These are phyloP conservation scores for Citrus inodora DNA, from an alignment of 345 rosid genomes.

Conservation along the genomic window DNA sequence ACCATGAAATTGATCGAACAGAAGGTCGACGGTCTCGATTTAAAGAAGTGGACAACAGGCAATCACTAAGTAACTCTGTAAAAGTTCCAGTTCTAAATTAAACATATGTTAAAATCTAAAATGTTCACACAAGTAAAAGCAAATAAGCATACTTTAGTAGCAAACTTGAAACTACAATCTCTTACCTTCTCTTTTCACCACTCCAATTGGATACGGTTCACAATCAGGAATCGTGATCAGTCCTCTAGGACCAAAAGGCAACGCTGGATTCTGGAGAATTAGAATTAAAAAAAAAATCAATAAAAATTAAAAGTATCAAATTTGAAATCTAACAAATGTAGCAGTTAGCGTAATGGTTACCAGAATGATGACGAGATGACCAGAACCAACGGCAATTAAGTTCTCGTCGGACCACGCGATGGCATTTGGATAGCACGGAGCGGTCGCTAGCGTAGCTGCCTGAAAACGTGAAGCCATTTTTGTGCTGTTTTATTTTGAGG, in stretches of 20 bases:
- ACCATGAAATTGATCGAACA: constrained; percentile 88
- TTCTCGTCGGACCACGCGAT: constrained; percentile 95
- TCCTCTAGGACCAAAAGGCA: constrained; percentile 85
- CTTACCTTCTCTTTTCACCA: constrained; percentile 59
- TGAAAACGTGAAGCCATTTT: constrained; percentile 81
- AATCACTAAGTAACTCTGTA: constrained; percentile 59
- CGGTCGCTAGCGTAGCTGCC: constrained; percentile 67
- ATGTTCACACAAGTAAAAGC: neutral
- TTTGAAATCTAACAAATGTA: neutral
- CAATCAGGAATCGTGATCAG: constrained; percentile 50
- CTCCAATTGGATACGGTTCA: constrained; percentile 61
- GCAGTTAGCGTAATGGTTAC: constrained; percentile 23
- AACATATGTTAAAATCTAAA: neutral
- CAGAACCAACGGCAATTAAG: constrained; percentile 83
- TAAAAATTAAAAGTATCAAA: neutral
- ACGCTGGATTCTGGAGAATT: constrained; percentile 71
- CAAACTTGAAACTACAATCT: neutral
- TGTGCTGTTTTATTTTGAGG: neutral
- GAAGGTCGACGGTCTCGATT: constrained; percentile 63
- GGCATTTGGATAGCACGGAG: constrained; percentile 76
- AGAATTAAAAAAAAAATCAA: neutral
- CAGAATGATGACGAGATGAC: constrained; percentile 78
- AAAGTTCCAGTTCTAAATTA: neutral
- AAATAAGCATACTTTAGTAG: neutral
- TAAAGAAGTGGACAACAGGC: constrained; percentile 62